phyloP scores from a whole-genome alignment of 192 early-diverging fungal genomes.

The Coemansia sp. region DNA sequence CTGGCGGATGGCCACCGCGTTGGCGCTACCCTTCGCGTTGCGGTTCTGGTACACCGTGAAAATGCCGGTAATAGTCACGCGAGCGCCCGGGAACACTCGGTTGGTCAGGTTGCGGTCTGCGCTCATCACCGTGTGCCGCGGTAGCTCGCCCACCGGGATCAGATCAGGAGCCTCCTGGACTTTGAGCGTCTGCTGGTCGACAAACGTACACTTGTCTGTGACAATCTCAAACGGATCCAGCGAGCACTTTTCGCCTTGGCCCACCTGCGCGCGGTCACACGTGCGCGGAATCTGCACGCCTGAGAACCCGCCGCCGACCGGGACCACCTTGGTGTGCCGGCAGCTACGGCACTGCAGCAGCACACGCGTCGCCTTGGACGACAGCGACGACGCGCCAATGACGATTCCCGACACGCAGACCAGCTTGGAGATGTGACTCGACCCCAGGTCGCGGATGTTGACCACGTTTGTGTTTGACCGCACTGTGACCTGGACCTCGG shows the following conservation, averaged over 20 bases:
- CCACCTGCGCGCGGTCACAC: constrained; percentile 63
- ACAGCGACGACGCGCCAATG: constrained; percentile 82
- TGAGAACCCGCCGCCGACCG: constrained; percentile 78
- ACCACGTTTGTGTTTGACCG: constrained; percentile 77
- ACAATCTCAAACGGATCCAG: constrained; percentile 92
- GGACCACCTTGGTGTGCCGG: constrained; percentile 71
- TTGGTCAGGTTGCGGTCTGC: constrained; percentile 82
- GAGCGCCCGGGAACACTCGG: constrained; percentile 87
- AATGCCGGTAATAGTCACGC: constrained; percentile 90
- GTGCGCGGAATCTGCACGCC: constrained; percentile 79
- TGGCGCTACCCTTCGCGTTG: constrained; percentile 55
- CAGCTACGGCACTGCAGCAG: constrained; percentile 87
- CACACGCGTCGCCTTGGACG: constrained; percentile 83
- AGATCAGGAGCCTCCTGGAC: constrained; percentile 96
- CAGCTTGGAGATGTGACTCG: constrained; percentile 78
- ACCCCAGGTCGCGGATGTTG: constrained; percentile 85
- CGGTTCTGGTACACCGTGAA: constrained; percentile 89
- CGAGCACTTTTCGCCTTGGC: constrained; percentile 36
- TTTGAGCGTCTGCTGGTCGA: constrained; percentile 96
- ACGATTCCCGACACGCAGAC: constrained; percentile 95
- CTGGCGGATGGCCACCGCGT: constrained; percentile 83
- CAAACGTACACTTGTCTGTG: constrained; percentile 92
- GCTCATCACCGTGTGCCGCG: constrained; percentile 87
- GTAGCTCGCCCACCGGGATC: constrained; percentile 96
- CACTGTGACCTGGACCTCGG: constrained; percentile 87